These are phyloP conservation scores for Choiromyces venosus DNA, from an alignment of 495 filamentous ascomycete species.

Conservation along the genomic window DNA sequence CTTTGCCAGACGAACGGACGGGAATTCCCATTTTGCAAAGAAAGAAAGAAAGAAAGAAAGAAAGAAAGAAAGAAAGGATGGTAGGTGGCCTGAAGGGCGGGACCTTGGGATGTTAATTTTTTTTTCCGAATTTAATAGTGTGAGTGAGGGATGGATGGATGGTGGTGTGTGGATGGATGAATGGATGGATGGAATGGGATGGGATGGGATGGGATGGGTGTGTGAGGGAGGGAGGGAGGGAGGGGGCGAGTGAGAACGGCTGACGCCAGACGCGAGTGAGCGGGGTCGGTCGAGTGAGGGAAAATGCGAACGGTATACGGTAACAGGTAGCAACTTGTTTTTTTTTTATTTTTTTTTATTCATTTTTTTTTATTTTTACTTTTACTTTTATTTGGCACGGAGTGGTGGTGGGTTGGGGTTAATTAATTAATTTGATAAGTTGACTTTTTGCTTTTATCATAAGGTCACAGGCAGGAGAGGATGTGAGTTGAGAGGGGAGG, in stretches of 20 bases:
- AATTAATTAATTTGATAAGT: no score
- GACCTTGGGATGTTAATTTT: no score
- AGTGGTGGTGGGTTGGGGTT: not conserved
- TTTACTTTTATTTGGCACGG: not conserved
- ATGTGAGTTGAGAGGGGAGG: not conserved
- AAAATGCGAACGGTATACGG: not conserved
- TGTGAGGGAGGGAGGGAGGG: not conserved
- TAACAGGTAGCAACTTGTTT: not conserved
- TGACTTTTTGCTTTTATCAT: no score
- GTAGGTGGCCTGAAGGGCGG: not conserved
- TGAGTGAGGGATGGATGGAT: no score
- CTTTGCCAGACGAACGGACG: not conserved
- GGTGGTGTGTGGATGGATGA: not conserved
- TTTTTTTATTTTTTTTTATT: not conserved
- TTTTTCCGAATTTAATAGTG: no score
- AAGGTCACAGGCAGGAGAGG: no score
- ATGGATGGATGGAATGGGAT: no score
- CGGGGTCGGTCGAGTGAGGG: constrained; percentile 4
- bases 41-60: no score
- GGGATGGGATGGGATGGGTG: not conserved
- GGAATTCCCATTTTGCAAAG: not conserved
- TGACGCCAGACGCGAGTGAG: constrained; percentile 3
- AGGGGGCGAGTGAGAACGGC: constrained; percentile 3
- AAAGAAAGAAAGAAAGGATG: no score
- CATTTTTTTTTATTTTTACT: not conserved